Evolutionary conservation across 176 grass and related monocot genomes (phyloP).

Genomic region (Carex myosuroides): DNA sequence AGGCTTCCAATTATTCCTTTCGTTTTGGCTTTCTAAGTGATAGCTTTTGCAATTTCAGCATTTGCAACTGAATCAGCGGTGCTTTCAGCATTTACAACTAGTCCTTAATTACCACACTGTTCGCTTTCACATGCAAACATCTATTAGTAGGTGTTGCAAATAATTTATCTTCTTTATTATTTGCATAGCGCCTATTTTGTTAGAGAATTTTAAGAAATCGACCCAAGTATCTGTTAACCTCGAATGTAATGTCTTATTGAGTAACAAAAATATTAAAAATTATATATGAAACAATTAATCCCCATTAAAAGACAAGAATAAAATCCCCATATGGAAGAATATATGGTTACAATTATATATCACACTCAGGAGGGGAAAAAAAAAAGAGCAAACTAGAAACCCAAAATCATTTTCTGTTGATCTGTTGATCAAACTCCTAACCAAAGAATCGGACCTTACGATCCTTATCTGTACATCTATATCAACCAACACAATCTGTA

Average conservation of each 20-base stretch:
- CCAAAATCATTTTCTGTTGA: background rate
- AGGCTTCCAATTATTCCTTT: no score
- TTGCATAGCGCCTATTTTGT: background rate
- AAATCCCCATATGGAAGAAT: background rate
- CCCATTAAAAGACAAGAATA: background rate
- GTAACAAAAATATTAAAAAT: background rate
- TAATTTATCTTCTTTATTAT: no score
- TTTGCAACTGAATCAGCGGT: no score
- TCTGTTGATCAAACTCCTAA: background rate
- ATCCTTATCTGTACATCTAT: constrained; percentile 19
- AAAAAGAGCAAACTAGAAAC: background rate
- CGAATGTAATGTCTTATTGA: background rate
- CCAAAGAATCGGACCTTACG: constrained; percentile 11
- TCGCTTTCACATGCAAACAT: background rate
- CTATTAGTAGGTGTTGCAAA: no score
- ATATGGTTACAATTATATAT: background rate
- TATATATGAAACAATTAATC: background rate
- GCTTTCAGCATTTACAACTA: no score
- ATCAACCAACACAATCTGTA: background rate
- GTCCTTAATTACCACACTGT: background rate
- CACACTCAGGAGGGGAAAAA: background rate
- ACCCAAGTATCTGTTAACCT: background rate
- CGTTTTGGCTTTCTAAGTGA: no score
- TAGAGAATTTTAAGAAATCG: background rate
- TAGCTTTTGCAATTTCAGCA: no score